Percentiles rank a stretch among this genome's conserved stretches.
phyloP scores from a whole-genome alignment of 1,139 yeast species.

The Zygoascus meyerae region DNA sequence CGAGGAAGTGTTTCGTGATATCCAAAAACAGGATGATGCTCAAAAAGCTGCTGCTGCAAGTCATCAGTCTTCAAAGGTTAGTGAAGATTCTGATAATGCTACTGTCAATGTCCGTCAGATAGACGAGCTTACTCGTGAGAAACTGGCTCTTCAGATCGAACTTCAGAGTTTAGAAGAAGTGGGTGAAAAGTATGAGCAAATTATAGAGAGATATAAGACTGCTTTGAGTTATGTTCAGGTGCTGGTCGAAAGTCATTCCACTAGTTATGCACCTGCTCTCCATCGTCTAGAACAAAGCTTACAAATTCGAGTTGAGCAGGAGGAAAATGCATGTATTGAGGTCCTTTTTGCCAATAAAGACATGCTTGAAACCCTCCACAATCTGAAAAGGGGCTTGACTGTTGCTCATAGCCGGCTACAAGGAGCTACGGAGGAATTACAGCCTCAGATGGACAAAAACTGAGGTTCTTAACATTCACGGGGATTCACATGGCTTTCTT shows the following conservation, averaged over 20 bases:
- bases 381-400: constrained; percentile 14
- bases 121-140: constrained; percentile 17
- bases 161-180: constrained; percentile 26
- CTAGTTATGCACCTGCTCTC: constrained; percentile 20
- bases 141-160: constrained; percentile 24
- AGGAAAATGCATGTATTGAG: constrained; percentile 18
- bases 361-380: constrained; percentile 17
- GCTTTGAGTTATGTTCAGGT: constrained; percentile 20
- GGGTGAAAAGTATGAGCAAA: constrained; percentile 20
- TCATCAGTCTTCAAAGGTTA: background rate
- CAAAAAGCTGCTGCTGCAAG: background rate
- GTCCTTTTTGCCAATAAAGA: constrained; percentile 17
- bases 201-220: constrained; percentile 22
- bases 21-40: background rate
- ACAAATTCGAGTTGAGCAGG: constrained; percentile 22
- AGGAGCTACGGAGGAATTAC: constrained; percentile 10
- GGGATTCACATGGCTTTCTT: too few relatives aligned
- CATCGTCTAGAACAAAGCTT: constrained; percentile 21
- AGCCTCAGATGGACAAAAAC: background rate
- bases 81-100: constrained; percentile 9
- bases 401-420: constrained; percentile 3
- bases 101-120: constrained; percentile 11
- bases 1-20: background rate
- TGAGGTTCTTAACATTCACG: too few relatives aligned
- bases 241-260: constrained; percentile 19